Evolutionary conservation across 352 stramenopile species (phyloP).

Genomic region (Phytophthora crassamura): DNA sequence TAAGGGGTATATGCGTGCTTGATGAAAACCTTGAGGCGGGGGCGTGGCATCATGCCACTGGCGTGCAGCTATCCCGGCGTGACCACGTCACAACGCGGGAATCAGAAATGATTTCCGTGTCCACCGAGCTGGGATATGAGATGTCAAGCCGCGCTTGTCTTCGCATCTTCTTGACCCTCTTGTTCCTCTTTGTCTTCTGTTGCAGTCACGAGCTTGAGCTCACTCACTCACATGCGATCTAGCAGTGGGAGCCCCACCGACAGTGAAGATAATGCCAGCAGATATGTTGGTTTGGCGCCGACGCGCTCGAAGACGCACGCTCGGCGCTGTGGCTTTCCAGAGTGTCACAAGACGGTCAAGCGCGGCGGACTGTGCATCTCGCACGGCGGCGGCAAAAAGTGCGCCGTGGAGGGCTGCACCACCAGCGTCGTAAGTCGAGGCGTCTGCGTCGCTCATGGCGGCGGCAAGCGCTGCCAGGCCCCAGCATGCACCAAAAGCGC

Average conservation of each 20-base stretch:
- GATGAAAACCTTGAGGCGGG: too few species aligned
- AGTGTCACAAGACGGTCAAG: conserved; percentile 61
- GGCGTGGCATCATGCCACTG: too few species aligned
- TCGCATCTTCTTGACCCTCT: neutral
- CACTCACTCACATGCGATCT: conserved; percentile 17
- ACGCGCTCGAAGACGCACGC: conserved; percentile 13
- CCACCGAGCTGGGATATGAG: conserved; percentile 34
- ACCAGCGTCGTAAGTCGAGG: conserved; percentile 66
- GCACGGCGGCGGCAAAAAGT: conserved; percentile 64
- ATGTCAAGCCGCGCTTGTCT: conserved; percentile 21
- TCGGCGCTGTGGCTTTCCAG: conserved; percentile 50
- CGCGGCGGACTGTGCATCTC: conserved; percentile 61
- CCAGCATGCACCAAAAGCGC: conserved; percentile 43
- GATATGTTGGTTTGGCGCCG: conserved; percentile 1
- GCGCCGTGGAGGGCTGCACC: conserved; percentile 51
- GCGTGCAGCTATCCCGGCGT: too few species aligned
- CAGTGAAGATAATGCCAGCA: conserved; percentile 9
- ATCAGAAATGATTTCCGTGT: conserved; percentile 37
- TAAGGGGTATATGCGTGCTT: too few species aligned
- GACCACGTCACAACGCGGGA: too few species aligned
- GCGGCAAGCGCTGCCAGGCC: conserved; percentile 56
- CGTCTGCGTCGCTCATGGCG: conserved; percentile 68
- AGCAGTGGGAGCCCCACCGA: conserved; percentile 20
- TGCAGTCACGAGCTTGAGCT: conserved; percentile 29
- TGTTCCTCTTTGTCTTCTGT: neutral